Evolutionary conservation across 345 rosid species (phyloP).

Genomic region (Corymbia maculata): DNA sequence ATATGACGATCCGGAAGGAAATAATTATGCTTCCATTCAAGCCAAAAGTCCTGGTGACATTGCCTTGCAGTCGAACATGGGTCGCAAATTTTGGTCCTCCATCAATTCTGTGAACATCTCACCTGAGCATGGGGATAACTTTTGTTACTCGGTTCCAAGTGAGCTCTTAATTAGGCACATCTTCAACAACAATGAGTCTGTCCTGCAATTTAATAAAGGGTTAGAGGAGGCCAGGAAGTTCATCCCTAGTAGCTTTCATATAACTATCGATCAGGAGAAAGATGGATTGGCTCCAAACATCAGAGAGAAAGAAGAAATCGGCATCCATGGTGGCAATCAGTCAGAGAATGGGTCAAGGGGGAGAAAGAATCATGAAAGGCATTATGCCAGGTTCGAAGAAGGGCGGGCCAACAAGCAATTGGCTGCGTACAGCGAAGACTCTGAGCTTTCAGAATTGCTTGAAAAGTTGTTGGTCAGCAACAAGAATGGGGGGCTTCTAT

Average conservation of each 20-base stretch:
- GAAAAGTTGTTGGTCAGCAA: constrained; percentile 38
- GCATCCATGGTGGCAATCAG: constrained; percentile 19
- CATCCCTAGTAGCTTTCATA: constrained; percentile 11
- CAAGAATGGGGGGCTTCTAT: background rate
- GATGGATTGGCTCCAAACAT: background rate
- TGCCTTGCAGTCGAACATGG: background rate
- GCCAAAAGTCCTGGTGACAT: background rate
- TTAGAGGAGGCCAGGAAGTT: constrained; percentile 35
- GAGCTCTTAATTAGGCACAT: constrained; percentile 18
- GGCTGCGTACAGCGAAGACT: constrained; percentile 28
- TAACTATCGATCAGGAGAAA: constrained; percentile 7
- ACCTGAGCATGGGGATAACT: background rate
- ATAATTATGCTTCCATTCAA: background rate
- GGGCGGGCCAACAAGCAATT: constrained; percentile 48
- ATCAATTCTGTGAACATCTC: background rate
- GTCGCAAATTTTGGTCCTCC: background rate
- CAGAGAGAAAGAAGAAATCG: background rate
- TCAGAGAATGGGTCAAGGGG: constrained; percentile 22
- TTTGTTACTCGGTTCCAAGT: background rate
- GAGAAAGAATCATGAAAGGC: constrained; percentile 47
- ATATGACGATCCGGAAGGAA: background rate
- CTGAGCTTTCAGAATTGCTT: constrained; percentile 50
- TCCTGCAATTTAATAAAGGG: constrained; percentile 26
- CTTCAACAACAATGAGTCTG: constrained; percentile 18
- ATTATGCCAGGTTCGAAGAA: constrained; percentile 29